A percentile compares a stretch with the other conserved stretches of the same genome.
These are phyloP conservation scores for Coemansia sp. DNA, from an alignment of 192 early-diverging fungal species.

Conservation along the genomic window DNA sequence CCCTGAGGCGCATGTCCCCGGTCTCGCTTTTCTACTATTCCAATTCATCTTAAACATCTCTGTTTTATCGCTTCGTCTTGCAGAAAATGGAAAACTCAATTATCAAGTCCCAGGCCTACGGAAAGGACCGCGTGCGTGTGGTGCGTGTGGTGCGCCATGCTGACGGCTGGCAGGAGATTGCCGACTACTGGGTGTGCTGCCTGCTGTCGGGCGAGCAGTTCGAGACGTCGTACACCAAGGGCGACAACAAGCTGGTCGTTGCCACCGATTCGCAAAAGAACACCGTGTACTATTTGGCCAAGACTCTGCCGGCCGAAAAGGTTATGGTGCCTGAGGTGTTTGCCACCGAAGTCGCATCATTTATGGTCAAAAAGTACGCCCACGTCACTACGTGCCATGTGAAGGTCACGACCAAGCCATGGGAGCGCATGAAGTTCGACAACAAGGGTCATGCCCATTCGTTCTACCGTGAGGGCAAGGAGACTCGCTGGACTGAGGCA, in stretches of 20 bases:
- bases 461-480: constrained; percentile 70
- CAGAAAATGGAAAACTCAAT: constrained; percentile 40
- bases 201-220: constrained; percentile 62
- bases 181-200: constrained; percentile 66
- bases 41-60: too few species aligned
- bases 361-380: constrained; percentile 71
- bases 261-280: constrained; percentile 81
- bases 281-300: constrained; percentile 74
- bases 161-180: constrained; percentile 63
- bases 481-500: constrained; percentile 64
- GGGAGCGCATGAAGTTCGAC: constrained; percentile 69
- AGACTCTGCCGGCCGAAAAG: constrained; percentile 58
- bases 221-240: constrained; percentile 71
- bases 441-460: constrained; percentile 67
- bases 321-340: constrained; percentile 75
- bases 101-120: constrained; percentile 65
- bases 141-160: constrained; percentile 66
- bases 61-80: too few species aligned
- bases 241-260: constrained; percentile 73
- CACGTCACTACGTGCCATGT: constrained; percentile 66
- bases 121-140: constrained; percentile 73
- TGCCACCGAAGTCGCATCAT: constrained; percentile 65
- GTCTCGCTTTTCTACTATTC: too few species aligned
- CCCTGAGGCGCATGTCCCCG: too few species aligned
- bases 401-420: constrained; percentile 70